Percentiles rank a stretch among this genome's conserved stretches.
These are phyloP conservation scores for Colletotrichum truncatum DNA, from an alignment of 2,329 filamentous ascomycete genomes.

Conservation along the genomic window DNA sequence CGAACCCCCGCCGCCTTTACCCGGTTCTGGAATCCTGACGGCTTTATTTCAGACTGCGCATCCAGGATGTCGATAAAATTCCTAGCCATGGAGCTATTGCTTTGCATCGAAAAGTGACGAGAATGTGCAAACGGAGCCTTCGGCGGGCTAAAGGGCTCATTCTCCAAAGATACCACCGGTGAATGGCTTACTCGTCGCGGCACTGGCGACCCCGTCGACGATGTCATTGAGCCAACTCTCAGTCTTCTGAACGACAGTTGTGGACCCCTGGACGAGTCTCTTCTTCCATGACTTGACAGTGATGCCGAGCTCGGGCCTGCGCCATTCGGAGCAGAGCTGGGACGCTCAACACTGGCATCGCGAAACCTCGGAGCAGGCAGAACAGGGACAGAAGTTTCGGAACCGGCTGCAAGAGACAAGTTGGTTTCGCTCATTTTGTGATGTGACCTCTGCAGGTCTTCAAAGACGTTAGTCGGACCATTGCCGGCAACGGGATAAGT, in stretches of 20 bases:
- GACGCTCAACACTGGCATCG: slow-evolving; percentile 41
- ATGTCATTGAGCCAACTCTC: slow-evolving; percentile 12
- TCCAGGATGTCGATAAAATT: slow-evolving; percentile 65
- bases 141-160: slow-evolving; percentile 24
- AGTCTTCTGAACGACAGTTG: slow-evolving; percentile 31
- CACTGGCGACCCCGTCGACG: slow-evolving; percentile 8
- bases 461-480: slow-evolving; percentile 44
- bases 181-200: neutral
- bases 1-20: slow-evolving; percentile 59
- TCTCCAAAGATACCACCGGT: slow-evolving; percentile 8
- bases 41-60: slow-evolving; percentile 61
- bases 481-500: slow-evolving; percentile 51
- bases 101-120: slow-evolving; percentile 44
- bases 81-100: slow-evolving; percentile 35
- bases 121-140: slow-evolving; percentile 36
- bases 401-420: slow-evolving; percentile 31
- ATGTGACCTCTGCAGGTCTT: slow-evolving; percentile 45
- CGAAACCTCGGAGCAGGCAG: slow-evolving; percentile 41
- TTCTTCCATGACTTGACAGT: slow-evolving; percentile 21
- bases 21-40: slow-evolving; percentile 57
- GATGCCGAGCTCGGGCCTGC: slow-evolving; percentile 13
- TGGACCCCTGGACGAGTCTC: slow-evolving; percentile 28
- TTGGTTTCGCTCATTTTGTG: slow-evolving; percentile 38
- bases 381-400: slow-evolving; percentile 39
- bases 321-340: slow-evolving; percentile 44